Base-by-base conservation (phyloP, 2,329 filamentous ascomycete genomes). In the Fusarium odoratissimum region DNA sequence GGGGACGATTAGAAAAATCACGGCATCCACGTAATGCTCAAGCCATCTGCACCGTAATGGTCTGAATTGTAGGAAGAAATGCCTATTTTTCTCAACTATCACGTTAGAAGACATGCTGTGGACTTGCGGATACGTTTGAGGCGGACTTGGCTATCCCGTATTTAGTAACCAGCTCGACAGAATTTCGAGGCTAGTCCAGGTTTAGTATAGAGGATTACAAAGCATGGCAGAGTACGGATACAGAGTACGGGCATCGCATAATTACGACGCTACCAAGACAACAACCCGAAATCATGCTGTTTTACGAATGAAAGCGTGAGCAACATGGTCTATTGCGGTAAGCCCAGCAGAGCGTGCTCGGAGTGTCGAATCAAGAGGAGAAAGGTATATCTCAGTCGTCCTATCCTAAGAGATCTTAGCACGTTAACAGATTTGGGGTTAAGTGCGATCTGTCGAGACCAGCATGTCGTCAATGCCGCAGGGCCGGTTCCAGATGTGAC, bases 21-120 rank as follows among this genome's bases (percentile, higher is more conserved):
- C 13, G 8, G 6, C 0, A 6, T 11, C 19, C 5, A 16, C 19
- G 13, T n/a, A n/a, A n/a, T n/a, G n/a, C n/a, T n/a, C n/a, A n/a
- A n/a, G n/a, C n/a, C n/a, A n/a, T n/a, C n/a, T n/a, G n/a, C n/a
- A n/a, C n/a, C n/a, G 14, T 14, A 28, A 5, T 21, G 19, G 12
- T 10, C 8, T 2, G 8, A 11, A 46, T 21, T 0, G 12, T 10
- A 21, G 25, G 9, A 3, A 16, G 44, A 11, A 30, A 46, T 8
- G 25, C 16, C 5, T 11, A 1, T 10, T 21, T 23, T 54, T 2
- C 13, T 16, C 13, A 9, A 21, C 11, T 21, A 19, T 21, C 23
- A 25, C 10, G 25, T 54, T 38, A n/a, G n/a, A n/a, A n/a, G n/a
- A n/a, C n/a, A n/a, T n/a, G 35, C 6, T 23, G 49, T 19, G 19